A percentile compares a stretch with the other conserved stretches of the same genome.
phyloP scores from a whole-genome alignment of 371 early-diverging fungal species.

The Zopfochytrium polystomum region DNA sequence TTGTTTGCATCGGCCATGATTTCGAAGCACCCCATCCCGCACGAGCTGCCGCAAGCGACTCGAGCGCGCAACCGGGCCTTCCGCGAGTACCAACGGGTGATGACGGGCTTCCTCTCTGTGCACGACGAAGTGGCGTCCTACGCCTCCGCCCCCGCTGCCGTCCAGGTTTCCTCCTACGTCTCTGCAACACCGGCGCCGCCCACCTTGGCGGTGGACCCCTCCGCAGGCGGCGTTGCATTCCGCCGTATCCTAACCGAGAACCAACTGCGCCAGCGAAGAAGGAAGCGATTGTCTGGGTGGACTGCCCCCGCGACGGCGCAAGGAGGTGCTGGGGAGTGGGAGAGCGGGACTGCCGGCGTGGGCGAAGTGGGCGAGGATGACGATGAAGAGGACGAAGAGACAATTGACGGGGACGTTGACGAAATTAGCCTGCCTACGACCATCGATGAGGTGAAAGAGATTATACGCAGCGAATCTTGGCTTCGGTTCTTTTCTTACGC shows the following conservation, averaged over 20 bases:
- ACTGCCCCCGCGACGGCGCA: neutral
- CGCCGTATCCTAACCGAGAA: neutral
- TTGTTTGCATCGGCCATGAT: slow-evolving; percentile 19
- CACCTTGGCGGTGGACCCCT: neutral
- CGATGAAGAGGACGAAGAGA: neutral
- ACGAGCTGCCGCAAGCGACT: slow-evolving; percentile 20
- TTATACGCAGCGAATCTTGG: slow-evolving; percentile 1
- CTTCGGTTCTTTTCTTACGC: slow-evolving; percentile 12
- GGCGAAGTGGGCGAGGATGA: neutral
- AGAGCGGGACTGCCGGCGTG: neutral
- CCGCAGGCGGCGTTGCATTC: neutral
- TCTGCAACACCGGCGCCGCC: neutral
- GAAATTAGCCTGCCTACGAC: neutral
- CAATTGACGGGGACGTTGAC: neutral
- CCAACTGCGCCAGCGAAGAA: neutral
- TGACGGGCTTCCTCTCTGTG: neutral
- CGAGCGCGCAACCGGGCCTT: slow-evolving; percentile 11
- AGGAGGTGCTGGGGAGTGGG: neutral
- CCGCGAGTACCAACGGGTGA: slow-evolving; percentile 4
- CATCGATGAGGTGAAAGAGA: neutral
- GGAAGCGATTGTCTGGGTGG: neutral
- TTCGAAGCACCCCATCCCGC: slow-evolving; percentile 22
- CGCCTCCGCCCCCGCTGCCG: neutral
- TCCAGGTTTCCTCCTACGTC: too few species aligned
- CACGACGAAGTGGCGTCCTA: neutral